These are phyloP conservation scores for Alternaria ethzedia DNA, from an alignment of 2,329 filamentous ascomycete species.

Conservation along the genomic window DNA sequence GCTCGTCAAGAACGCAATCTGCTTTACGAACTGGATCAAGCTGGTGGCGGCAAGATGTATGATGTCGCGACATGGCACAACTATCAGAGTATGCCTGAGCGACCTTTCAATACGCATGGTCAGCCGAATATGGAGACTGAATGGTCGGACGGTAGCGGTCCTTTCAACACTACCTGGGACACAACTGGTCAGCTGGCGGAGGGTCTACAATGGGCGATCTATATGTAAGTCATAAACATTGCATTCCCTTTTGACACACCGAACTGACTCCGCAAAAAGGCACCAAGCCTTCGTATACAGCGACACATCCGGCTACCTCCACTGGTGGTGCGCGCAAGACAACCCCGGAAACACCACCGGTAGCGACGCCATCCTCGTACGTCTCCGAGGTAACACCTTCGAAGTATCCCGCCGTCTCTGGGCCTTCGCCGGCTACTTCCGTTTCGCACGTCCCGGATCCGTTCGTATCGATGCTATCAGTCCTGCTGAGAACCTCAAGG, in stretches of 20 bases:
- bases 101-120: conserved; percentile 48
- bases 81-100: conserved; percentile 50
- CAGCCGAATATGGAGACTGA: conserved; percentile 60
- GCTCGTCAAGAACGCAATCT: conserved; percentile 8
- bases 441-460: conserved; percentile 47
- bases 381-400: conserved; percentile 34
- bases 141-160: conserved; percentile 51
- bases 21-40: conserved; percentile 36
- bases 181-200: conserved; percentile 54
- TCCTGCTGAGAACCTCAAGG: conserved; percentile 26
- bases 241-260: not conserved
- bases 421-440: conserved; percentile 47
- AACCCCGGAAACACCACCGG: conserved; percentile 34
- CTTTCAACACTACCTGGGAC: conserved; percentile 53
- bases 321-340: conserved; percentile 55
- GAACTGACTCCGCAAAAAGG: conserved; percentile 14
- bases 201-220: conserved; percentile 61
- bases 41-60: conserved; percentile 45
- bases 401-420: conserved; percentile 43
- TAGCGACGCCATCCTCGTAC: conserved; percentile 19
- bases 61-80: conserved; percentile 49
- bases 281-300: conserved; percentile 12
- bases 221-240: conserved; percentile 53
- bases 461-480: conserved; percentile 39
- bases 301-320: conserved; percentile 56